Base-by-base conservation (phyloP, 345 rosid species). In the Salix udensis region DNA sequence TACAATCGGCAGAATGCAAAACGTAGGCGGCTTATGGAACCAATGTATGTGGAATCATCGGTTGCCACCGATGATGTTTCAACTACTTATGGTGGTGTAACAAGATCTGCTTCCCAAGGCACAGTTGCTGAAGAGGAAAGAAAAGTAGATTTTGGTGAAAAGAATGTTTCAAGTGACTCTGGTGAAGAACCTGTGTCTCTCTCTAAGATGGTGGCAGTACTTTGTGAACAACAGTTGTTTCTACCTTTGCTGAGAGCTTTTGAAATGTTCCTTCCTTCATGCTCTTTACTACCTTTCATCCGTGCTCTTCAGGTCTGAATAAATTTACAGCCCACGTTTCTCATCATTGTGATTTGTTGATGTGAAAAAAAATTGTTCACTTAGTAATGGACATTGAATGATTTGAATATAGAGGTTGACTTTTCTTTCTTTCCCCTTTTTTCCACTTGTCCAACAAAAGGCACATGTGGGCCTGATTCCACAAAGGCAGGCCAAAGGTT, bases 211-310 rank as follows among this genome's bases (percentile, higher is more conserved):
- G 97, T 96, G 78, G 99, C 99, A 14, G 91, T 89, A 79, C 93
- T 96, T 83, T 93, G 98, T 87, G 98, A 92, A 82, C 98, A 96
- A 74, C 88, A 71, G 71, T 88, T 91, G 84, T 96, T 96, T 86
- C 85, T 92, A 80, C 99, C 99, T 78, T 82, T 96, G 85, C 88
- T 96, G 75, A 91, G 92, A 84, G 96, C 99, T 79, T 96, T 96
- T 86, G 99, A 96, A 75, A 84, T 96, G 92, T 96, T 96, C 85
- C 96, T 96, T 82, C 98, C 99, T 76, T 93, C 97, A 16, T 93
- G 96, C 83, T 89, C 96, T 78, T 84, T 96, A 42, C 82, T 96
- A 74, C 93, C 98, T 81, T 92, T 96, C 84, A 78, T 93, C 84
- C 94, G 99, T 65, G 97, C 98, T 73, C 96, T 96, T 84, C 99